Evolutionary conservation across 805 yeast genomes (phyloP).

Genomic region (Yueomyces sinensis): DNA sequence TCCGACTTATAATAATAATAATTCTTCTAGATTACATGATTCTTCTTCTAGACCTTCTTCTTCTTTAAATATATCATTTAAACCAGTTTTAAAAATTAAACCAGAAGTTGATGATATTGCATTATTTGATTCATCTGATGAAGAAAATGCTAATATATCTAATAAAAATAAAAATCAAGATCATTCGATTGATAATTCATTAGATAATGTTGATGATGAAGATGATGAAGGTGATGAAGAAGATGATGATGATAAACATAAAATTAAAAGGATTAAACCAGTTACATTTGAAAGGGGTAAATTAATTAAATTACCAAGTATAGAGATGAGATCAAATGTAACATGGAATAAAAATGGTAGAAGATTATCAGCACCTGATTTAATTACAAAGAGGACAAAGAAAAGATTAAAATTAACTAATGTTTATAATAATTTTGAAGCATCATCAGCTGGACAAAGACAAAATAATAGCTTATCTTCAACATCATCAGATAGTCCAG

Average conservation of each 20-base stretch:
- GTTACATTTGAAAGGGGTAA: background rate
- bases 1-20: background rate
- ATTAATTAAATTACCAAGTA: background rate
- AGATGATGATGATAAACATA: background rate
- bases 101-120: background rate
- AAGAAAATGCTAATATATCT: background rate
- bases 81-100: background rate
- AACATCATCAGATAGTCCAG: background rate
- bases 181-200: background rate
- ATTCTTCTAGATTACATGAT: background rate
- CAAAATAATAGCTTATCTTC: background rate
- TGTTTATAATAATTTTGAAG: too few species aligned
- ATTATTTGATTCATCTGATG: background rate
- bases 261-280: background rate
- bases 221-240: background rate
- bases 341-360: slow-evolving; percentile 26
- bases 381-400: slow-evolving; percentile 1
- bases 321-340: slow-evolving; percentile 4
- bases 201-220: background rate
- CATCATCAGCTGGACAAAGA: background rate
- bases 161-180: too few species aligned
- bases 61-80: background rate
- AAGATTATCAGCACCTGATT: slow-evolving; percentile 9
- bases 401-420: background rate
- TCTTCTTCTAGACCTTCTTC: background rate